phyloP scores from a whole-genome alignment of 768 basidiomycete species.

The Galerina sulciceps region DNA sequence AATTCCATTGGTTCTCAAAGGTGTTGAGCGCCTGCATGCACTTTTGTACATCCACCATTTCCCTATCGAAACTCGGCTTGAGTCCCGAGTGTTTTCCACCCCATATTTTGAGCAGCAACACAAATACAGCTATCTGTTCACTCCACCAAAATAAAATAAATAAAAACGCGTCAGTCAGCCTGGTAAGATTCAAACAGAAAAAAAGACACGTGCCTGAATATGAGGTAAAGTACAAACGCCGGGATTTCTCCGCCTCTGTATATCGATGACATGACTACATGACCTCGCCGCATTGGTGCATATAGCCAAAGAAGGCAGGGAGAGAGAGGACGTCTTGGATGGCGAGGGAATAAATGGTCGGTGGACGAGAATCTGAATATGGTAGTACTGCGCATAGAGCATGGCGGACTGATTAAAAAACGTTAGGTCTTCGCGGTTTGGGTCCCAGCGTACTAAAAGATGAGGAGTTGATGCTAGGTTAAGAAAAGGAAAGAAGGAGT shows the following conservation, averaged over 20 bases:
- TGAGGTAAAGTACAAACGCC: constrained; percentile 31
- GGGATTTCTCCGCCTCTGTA: constrained; percentile 43
- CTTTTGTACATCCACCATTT: constrained; percentile 66
- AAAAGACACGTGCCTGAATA: constrained; percentile 33
- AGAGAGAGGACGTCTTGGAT: constrained; percentile 46
- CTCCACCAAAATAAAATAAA: not conserved
- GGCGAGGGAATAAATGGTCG: constrained; percentile 76
- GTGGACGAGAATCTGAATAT: constrained; percentile 75
- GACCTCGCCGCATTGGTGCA: constrained; percentile 84
- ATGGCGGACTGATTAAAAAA: constrained; percentile 67
- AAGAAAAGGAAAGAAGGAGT: not conserved
- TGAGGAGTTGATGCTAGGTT: not conserved
- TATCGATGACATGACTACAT: constrained; percentile 76
- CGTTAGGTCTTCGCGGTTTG: constrained; percentile 41
- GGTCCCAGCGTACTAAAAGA: constrained; percentile 55
- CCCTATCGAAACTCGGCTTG: constrained; percentile 50
- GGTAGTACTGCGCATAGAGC: constrained; percentile 54
- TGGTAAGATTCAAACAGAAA: too few species aligned
- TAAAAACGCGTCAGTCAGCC: not conserved
- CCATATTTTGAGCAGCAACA: constrained; percentile 73
- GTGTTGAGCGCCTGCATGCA: constrained; percentile 58
- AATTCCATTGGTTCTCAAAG: constrained; percentile 48
- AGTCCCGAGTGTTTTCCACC: constrained; percentile 56
- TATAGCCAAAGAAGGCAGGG: constrained; percentile 73
- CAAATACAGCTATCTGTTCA: constrained; percentile 44